phyloP scores from a whole-genome alignment of 768 basidiomycete species.

The Boletus rubroflammeus region DNA sequence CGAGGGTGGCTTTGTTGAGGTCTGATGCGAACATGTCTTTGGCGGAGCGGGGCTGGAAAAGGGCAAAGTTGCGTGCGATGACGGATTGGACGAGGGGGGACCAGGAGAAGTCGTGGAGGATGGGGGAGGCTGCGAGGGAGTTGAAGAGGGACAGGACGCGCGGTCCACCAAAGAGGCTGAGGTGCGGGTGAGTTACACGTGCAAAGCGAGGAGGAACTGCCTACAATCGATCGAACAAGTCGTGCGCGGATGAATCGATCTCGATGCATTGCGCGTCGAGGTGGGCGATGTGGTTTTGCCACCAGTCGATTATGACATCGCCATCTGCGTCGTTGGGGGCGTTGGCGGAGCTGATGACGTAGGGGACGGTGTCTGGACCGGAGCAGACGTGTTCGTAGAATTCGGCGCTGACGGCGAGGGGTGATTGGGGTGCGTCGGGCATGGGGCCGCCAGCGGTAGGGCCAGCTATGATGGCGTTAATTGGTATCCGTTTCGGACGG shows the following conservation, averaged over 20 bases:
- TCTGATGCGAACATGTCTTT: slow-evolving; percentile 17
- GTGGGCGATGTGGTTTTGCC: slow-evolving; percentile 39
- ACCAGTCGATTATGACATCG: slow-evolving; percentile 45
- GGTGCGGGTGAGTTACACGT: neutral
- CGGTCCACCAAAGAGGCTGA: slow-evolving; percentile 45
- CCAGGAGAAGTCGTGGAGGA: slow-evolving; percentile 50
- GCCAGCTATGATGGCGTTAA: slow-evolving; percentile 57
- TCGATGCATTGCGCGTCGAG: slow-evolving; percentile 42
- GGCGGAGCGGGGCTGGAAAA: slow-evolving; percentile 36
- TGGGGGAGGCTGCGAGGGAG: slow-evolving; percentile 43
- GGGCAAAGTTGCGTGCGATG: slow-evolving; percentile 45
- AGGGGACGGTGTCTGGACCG: slow-evolving; percentile 24
- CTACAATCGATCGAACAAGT: slow-evolving; percentile 49
- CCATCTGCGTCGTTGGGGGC: slow-evolving; percentile 40
- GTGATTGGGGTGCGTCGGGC: slow-evolving; percentile 16
- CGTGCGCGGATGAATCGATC: slow-evolving; percentile 37
- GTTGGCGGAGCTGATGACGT: slow-evolving; percentile 34
- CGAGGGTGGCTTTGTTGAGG: slow-evolving; percentile 26
- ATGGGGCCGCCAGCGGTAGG: slow-evolving; percentile 50
- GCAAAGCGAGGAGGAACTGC: slow-evolving; percentile 9
- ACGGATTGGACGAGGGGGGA: slow-evolving; percentile 49
- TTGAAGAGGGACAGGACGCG: slow-evolving; percentile 43
- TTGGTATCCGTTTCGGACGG: slow-evolving; percentile 48
- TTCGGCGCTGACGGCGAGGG: slow-evolving; percentile 44
- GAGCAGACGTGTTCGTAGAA: slow-evolving; percentile 51